Evolutionary conservation across 2,329 filamentous ascomycete genomes (phyloP).

Genomic region (Stagonosporopsis cucurbitacearum): DNA sequence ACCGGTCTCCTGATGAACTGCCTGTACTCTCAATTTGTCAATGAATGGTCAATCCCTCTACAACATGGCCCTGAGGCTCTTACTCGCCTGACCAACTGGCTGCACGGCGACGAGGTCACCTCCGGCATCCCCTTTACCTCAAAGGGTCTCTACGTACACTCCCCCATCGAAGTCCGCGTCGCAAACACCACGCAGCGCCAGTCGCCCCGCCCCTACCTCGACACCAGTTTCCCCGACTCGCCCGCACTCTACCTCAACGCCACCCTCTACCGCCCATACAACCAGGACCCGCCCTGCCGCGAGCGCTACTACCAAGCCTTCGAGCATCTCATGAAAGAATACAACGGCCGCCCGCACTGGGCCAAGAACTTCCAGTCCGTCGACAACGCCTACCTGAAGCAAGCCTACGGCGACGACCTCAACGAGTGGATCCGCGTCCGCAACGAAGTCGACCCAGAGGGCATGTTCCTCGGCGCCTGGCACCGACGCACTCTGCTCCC

Average conservation of each 20-base stretch:
- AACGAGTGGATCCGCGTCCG: constrained; percentile 71
- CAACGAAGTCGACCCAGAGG: constrained; percentile 75
- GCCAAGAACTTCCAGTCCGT: constrained; percentile 82
- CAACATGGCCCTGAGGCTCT: constrained; percentile 87
- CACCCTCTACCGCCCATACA: constrained; percentile 84
- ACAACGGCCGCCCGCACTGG: constrained; percentile 86
- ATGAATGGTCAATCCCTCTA: constrained; percentile 95
- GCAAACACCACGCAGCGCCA: constrained; percentile 67
- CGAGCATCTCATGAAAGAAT: constrained; percentile 86
- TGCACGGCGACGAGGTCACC: constrained; percentile 74
- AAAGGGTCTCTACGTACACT: constrained; percentile 82
- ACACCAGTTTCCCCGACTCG: constrained; percentile 71
- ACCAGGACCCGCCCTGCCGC: constrained; percentile 76
- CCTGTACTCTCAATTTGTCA: constrained; percentile 96
- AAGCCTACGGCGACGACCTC: constrained; percentile 73
- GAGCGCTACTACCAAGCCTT: constrained; percentile 86
- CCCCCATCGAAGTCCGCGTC: constrained; percentile 90
- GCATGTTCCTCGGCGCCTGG: constrained; percentile 92
- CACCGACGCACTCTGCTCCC: constrained; percentile 66
- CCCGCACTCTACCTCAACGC: constrained; percentile 89
- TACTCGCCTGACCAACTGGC: constrained; percentile 81
- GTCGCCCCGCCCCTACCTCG: constrained; percentile 68
- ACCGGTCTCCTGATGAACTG: constrained; percentile 93
- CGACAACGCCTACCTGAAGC: constrained; percentile 65
- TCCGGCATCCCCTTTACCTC: constrained; percentile 80